Base-by-base conservation (phyloP, 2,329 filamentous ascomycete species). In the Hirsutella rhossiliensis region DNA sequence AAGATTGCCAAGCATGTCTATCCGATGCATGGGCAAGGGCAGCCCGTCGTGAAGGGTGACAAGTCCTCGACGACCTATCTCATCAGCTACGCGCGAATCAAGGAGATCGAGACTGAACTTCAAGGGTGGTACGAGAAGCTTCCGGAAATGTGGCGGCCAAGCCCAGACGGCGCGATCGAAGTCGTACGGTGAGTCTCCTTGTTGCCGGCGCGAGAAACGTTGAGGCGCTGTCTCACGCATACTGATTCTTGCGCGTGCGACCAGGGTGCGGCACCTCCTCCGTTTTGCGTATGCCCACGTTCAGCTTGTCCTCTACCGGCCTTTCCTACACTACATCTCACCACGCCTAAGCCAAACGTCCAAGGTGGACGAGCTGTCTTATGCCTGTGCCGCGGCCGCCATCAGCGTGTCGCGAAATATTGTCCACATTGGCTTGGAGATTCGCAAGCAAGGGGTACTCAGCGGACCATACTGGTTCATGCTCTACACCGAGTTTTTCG, bases 401-500 rank as follows among this genome's bases (percentile, higher is more conserved):
- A 72, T 80, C 43, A 80, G 73, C 47, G 70, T 88, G 12, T 76
- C 75, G 11, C 69, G 72, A 4, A 84, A 90, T 55, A 86, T 92
- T 48, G 77, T 92, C 30, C 84, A 89, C 55, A 87, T 90, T 46
- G 83, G 82, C 5, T 73, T 79, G 19, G 82, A 88, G 55, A 89
- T 89, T 68, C 80, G 83, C 51, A 82, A 80, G 56, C 76, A 82
- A 54, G 76, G 81, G 4, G 69, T 87, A 7, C 68, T 92, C n/a
- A 82, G 83, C 48, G 87, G 86, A 1, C 83, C 85, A 0, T 89
- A 87, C 61, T 92, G 86, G 86, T 90, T 90, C 56, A 84, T 85
- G 52, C 78, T 90, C 57, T 90, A 87, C 57, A 87, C 84, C 3
- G 83, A 85, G 15, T 89, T 87, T 63, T 89, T 88, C 57, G 81